Evolutionary conservation across 2,329 filamentous ascomycete species (phyloP).

Genomic region (Ophiostoma sp.): DNA sequence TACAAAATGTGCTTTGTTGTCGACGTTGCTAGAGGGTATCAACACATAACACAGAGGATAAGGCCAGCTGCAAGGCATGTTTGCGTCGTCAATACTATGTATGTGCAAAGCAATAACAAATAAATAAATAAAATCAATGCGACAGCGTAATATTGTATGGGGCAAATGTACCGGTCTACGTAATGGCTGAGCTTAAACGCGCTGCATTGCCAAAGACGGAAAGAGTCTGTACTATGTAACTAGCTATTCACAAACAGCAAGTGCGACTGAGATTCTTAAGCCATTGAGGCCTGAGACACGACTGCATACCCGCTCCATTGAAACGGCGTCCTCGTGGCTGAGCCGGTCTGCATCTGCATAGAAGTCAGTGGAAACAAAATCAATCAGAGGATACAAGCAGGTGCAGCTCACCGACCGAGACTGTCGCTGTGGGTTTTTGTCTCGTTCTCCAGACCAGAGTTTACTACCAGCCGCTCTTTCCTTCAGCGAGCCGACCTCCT

Average conservation of each 20-base stretch:
- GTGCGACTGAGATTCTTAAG: neutral
- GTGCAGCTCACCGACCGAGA: neutral
- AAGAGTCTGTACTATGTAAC: neutral
- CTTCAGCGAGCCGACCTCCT: neutral
- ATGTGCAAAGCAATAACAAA: no score
- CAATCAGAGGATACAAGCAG: neutral
- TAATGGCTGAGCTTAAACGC: neutral
- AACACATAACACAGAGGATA: no score
- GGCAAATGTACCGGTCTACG: neutral
- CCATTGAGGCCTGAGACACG: neutral
- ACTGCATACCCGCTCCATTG: neutral
- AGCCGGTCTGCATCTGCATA: neutral
- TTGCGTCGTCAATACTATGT: no score
- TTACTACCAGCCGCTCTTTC: neutral
- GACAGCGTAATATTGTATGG: neutral
- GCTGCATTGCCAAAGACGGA: neutral
- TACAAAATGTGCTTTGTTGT: no score
- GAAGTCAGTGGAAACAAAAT: neutral
- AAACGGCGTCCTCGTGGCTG: neutral
- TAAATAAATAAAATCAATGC: no score
- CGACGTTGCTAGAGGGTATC: no score
- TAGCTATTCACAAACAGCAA: neutral
- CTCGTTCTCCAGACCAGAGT: no score
- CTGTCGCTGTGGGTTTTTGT: no score
- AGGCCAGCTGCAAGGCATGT: no score